A percentile compares a stretch with the other conserved stretches of the same genome.
These are phyloP conservation scores for Achaetomiella virescens DNA, from an alignment of 495 filamentous ascomycete species.

Conservation along the genomic window DNA sequence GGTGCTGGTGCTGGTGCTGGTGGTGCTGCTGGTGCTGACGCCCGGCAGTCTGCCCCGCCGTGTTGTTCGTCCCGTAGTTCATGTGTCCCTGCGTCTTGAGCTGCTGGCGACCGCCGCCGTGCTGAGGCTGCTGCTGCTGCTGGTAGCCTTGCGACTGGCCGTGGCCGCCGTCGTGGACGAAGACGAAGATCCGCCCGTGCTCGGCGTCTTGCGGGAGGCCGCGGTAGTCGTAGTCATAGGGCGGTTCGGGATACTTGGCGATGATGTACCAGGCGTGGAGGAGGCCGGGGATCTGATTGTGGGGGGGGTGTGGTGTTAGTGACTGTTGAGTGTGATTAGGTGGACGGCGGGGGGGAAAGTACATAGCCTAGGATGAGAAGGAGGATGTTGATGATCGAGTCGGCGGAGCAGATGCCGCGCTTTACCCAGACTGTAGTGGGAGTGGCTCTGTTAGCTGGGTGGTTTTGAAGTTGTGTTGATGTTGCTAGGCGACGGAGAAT, in stretches of 20 bases:
- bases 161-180: constrained; percentile 42
- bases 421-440: constrained; percentile 89
- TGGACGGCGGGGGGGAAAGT: constrained; percentile 16
- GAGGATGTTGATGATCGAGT: constrained; percentile 91
- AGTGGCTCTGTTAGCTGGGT: constrained; percentile 1
- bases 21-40: not conserved
- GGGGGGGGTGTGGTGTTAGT: constrained; percentile 4
- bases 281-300: constrained; percentile 67
- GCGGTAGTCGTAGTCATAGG: constrained; percentile 53
- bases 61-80: constrained; percentile 36
- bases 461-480: constrained; percentile 5
- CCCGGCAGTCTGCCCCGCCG: not conserved
- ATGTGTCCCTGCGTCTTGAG: constrained; percentile 27
- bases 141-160: constrained; percentile 18
- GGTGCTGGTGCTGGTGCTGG: constrained; percentile 12
- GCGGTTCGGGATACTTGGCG: constrained; percentile 71
- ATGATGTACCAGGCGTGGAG: constrained; percentile 99
- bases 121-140: constrained; percentile 20
- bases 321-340: not conserved
- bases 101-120: constrained; percentile 18
- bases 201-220: constrained; percentile 50
- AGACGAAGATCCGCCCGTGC: constrained; percentile 59
- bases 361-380: constrained; percentile 81
- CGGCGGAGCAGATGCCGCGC: constrained; percentile 83
- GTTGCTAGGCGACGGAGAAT: constrained; percentile 3